Evolutionary conservation across 2,329 filamentous ascomycete species (phyloP).

Genomic region (Didymosphaeria variabile): DNA sequence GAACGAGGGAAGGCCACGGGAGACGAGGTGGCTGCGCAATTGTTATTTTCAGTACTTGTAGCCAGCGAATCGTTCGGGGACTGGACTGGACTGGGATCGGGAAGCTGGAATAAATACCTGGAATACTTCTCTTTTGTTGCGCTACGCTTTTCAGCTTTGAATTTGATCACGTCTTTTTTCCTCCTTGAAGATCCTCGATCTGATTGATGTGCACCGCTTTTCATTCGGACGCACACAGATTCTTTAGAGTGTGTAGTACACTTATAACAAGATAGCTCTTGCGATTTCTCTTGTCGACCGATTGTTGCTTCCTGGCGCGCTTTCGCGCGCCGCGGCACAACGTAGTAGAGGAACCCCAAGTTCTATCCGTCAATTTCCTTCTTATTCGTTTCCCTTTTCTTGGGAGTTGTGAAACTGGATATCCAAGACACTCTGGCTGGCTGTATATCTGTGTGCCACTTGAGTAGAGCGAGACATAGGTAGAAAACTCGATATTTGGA

Average conservation of each 20-base stretch:
- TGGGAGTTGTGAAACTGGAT: too few relatives aligned
- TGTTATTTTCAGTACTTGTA: background rate
- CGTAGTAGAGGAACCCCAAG: background rate
- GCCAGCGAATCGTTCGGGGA: background rate
- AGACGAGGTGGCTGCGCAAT: background rate
- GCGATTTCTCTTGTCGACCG: background rate
- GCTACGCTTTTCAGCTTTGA: background rate
- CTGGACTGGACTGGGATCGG: background rate
- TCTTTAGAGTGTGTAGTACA: background rate
- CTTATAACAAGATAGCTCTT: background rate
- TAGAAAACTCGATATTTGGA: background rate
- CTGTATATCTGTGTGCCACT: too few relatives aligned
- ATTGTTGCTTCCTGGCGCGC: background rate
- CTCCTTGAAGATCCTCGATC: background rate
- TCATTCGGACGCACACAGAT: background rate
- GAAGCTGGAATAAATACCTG: background rate
- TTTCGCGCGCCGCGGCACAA: background rate
- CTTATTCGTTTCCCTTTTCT: too few relatives aligned
- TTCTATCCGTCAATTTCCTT: too few relatives aligned
- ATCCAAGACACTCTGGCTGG: too few relatives aligned
- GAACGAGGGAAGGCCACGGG: too few relatives aligned
- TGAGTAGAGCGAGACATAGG: background rate
- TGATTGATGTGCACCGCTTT: background rate
- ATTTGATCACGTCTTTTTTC: background rate
- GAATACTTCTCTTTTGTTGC: background rate